Percentiles rank a stretch among this genome's conserved stretches.
phyloP scores from a whole-genome alignment of 805 yeast genomes.

The Candida insectalens region DNA sequence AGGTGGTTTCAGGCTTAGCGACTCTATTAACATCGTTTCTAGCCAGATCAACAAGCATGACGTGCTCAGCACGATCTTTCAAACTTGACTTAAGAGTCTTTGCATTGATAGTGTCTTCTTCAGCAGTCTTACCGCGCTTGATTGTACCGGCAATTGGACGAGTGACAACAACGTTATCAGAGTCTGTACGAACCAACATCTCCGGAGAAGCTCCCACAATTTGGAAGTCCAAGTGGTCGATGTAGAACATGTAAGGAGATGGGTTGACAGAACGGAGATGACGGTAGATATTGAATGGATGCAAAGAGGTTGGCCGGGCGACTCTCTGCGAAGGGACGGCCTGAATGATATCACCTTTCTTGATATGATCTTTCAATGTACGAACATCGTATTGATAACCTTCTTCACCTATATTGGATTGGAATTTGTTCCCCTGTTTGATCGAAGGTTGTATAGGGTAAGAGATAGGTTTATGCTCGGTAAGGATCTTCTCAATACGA shows the following conservation, averaged over 20 bases:
- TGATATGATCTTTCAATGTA: constrained; percentile 67
- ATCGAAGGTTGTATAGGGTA: constrained; percentile 74
- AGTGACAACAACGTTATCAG: constrained; percentile 65
- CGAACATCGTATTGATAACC: constrained; percentile 85
- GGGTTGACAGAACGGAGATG: constrained; percentile 95
- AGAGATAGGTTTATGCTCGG: constrained; percentile 35
- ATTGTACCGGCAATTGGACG: constrained; percentile 99
- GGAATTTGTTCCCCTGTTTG: constrained; percentile 54
- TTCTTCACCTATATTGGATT: constrained; percentile 85
- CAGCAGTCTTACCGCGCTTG: constrained; percentile 78
- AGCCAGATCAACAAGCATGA: constrained; percentile 96
- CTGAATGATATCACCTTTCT: constrained; percentile 90
- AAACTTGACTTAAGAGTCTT: constrained; percentile 58
- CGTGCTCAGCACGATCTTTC: constrained; percentile 96
- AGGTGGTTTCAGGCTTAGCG: constrained; percentile 79
- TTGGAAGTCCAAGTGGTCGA: constrained; percentile 87
- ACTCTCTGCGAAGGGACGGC: constrained; percentile 98
- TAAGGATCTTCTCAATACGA: constrained; percentile 40
- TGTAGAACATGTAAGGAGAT: constrained; percentile 91
- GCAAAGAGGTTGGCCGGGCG: constrained; percentile 88
- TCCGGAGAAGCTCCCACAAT: constrained; percentile 98
- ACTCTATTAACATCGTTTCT: constrained; percentile 92
- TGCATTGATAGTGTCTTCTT: constrained; percentile 86
- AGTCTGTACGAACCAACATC: constrained; percentile 73
- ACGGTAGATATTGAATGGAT: constrained; percentile 93